These are phyloP conservation scores for Rhipidocladum racemiflorum DNA, from an alignment of 176 grass and related monocot species.

Conservation along the genomic window DNA sequence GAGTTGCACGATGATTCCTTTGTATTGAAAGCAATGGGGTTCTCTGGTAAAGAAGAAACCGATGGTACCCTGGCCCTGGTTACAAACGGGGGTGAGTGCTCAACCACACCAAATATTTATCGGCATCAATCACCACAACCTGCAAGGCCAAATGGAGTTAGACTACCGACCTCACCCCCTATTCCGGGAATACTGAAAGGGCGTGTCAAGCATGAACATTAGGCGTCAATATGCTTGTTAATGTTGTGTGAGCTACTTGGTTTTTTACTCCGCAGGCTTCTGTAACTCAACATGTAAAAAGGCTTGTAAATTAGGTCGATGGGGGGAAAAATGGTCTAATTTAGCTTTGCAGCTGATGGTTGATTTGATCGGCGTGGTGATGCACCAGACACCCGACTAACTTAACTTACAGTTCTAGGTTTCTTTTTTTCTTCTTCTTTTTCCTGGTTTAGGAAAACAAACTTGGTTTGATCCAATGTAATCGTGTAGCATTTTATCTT, in stretches of 20 bases:
- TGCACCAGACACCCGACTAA: not conserved
- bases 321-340: slow-evolving; percentile 27
- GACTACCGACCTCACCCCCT: slow-evolving; percentile 49
- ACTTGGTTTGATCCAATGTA: slow-evolving; percentile 8
- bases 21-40: slow-evolving; percentile 91
- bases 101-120: slow-evolving; percentile 35
- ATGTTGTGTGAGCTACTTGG: slow-evolving; percentile 18
- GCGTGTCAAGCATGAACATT: slow-evolving; percentile 82
- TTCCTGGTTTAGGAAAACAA: slow-evolving; percentile 22
- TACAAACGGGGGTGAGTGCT: slow-evolving; percentile 66
- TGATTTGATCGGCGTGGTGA: slow-evolving; percentile 22
- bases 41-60: slow-evolving; percentile 59
- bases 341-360: slow-evolving; percentile 27
- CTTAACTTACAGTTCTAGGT: slow-evolving; percentile 5
- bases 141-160: slow-evolving; percentile 34
- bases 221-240: not conserved
- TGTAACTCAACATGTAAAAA: slow-evolving; percentile 49
- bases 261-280: slow-evolving; percentile 19
- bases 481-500: slow-evolving; percentile 13
- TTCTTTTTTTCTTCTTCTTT: not conserved
- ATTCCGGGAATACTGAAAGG: slow-evolving; percentile 95
- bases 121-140: slow-evolving; percentile 46
- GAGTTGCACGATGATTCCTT: slow-evolving; percentile 92
- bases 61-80: slow-evolving; percentile 22
- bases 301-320: slow-evolving; percentile 49